These are phyloP conservation scores for Podila epicladia DNA, from an alignment of 192 early-diverging fungal genomes.

Conservation along the genomic window DNA sequence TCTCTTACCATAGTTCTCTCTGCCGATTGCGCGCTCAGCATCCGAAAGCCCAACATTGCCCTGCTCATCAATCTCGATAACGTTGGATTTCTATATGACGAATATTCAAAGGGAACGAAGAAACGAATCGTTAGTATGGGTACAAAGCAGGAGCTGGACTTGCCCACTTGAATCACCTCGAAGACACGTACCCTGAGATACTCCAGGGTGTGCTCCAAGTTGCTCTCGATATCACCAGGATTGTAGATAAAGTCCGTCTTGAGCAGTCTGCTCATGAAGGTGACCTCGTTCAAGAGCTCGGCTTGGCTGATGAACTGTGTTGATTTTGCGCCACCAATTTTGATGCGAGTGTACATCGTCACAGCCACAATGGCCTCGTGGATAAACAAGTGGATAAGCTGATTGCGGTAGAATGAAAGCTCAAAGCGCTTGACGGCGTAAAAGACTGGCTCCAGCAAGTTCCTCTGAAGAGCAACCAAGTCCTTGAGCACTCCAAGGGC, in stretches of 20 bases:
- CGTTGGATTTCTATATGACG: conserved; percentile 50
- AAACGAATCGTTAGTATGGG: background rate
- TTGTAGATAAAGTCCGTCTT: conserved; percentile 86
- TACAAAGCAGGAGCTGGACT: too few species aligned
- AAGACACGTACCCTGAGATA: conserved; percentile 55
- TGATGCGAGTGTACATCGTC: conserved; percentile 81
- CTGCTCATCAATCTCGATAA: conserved; percentile 56
- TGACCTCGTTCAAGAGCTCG: conserved; percentile 69
- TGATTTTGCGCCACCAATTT: conserved; percentile 78
- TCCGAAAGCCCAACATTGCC: conserved; percentile 62
- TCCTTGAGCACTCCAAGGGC: conserved; percentile 77
- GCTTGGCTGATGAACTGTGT: conserved; percentile 66
- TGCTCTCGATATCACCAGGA: conserved; percentile 74
- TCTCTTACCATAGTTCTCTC: conserved; percentile 69
- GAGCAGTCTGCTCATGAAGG: conserved; percentile 79
- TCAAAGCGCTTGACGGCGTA: conserved; percentile 86
- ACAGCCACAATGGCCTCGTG: conserved; percentile 75
- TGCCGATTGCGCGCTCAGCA: conserved; percentile 58
- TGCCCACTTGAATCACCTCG: too few species aligned
- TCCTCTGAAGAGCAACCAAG: conserved; percentile 76
- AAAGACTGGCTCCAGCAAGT: conserved; percentile 85
- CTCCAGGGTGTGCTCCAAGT: conserved; percentile 68
- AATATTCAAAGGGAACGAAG: background rate
- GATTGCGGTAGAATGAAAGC: conserved; percentile 85
- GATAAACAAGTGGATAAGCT: conserved; percentile 62